Evolutionary conservation across 2,329 filamentous ascomycete species (phyloP), one percentile per base, ranked within the genome.

Genomic region (Neofusicoccum ribis): DNA sequence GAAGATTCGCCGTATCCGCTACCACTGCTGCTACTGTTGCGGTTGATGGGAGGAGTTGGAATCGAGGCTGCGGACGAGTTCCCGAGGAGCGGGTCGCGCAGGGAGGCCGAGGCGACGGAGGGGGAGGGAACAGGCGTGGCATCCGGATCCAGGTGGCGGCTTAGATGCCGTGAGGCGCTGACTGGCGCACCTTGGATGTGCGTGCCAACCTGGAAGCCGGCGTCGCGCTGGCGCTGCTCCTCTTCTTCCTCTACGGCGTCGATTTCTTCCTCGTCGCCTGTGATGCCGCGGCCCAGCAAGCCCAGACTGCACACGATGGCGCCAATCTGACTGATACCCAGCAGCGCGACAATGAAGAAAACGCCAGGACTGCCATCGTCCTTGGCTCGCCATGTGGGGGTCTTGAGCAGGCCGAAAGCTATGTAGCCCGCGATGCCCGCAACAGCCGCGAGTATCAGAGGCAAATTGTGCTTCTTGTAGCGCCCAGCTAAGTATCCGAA

Each of bases 291-390:
- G 43, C 92, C 92, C 2, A 99, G 84, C 0, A 95, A 87, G 0
- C 91, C 93, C n/a, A 99, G 85, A 69, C 92, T 96, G 79, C 93
- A 97, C 0, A 99, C 95, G 66, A 99, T 98, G 11, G 93, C 91
- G 2, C 94, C 95, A 67, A 99, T 98, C 78, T 99, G 95, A 72
- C 92, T 96, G 73, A 97, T 87, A 14, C 95, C 95, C 44, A 98
- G 87, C 17, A 97, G 79, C 0, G 89, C 86, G 47, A 93, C 92
- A 15, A 94, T 85, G 12, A 93, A 69, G 73, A 96, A 93, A 15
- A 97, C 88, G 11, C 80, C 82, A 0, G 86, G 84, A 39, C 83
- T 87, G 17, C 91, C 91, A 39, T 91, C 87, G 31, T 89, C 83
- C 3, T 88, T 88, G 36, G 84, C 86, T 64, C 88, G 88, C 27